Base-by-base conservation (phyloP, 441 rosid species). In the Gossypium davidsonii region DNA sequence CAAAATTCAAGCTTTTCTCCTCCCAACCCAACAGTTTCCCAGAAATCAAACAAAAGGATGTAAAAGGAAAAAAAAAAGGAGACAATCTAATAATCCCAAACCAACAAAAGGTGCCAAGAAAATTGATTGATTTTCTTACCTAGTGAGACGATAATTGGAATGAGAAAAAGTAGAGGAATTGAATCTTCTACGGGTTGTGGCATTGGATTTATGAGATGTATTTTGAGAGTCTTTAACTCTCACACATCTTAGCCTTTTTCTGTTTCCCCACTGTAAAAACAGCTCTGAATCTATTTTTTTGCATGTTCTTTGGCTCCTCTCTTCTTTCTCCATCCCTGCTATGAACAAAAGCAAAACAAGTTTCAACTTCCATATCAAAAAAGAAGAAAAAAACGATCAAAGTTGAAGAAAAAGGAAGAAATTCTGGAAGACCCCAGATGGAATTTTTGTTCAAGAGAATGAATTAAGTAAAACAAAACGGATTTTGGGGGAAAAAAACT, bases 201-300 rank as follows among this genome's bases (percentile, higher is more conserved):
- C 86, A 68, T 80, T 81, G 15, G 87, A 80, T 81, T 87, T 73
- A 42, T 81, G 83, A 4, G 94, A 81, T 75, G 80, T 74, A 25
- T 49, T 67, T 55, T 75, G 86, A 56, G 90, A 87, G 61, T 82
- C 89, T 79, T 85, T 87, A 70, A 85, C 88, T 81, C 91, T 84
- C 5, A 89, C 91, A 72, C 93, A 87, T 85, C 91, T 84, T 53
- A 87, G 85, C 75, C 91, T 79, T 90, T 87, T 89, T 79, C 82
- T 83, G 59, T 83, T 85, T 26, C 93, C 93, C 93, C 93, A 89
- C 90, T 84, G 90, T 74, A 89, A 75, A 60, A 86, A 77, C 60
- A 89, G 77, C 25, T 89, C 90, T 9, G 88, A 86, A 76, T 87
- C 94, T 69, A 83, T 72, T 15, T 88, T 80, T 75, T 79, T 87